Percentiles rank a stretch among this genome's conserved stretches.
Evolutionary conservation across 2,329 filamentous ascomycete species (phyloP).

Genomic region (Cercospora sojina): DNA sequence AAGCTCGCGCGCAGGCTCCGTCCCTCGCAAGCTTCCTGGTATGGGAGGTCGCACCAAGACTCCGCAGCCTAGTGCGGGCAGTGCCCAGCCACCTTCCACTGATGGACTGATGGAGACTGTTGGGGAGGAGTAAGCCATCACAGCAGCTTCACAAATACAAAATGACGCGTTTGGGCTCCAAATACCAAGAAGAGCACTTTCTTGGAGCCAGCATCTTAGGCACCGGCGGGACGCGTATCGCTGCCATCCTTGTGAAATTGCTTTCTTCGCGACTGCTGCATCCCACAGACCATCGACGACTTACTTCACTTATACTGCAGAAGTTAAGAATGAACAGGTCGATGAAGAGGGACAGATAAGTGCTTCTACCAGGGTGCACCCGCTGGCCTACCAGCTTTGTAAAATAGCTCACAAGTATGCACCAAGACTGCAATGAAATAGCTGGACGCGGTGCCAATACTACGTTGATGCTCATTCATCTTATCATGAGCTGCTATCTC

Average conservation of each 20-base stretch:
- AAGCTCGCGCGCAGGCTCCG: conserved; percentile 17
- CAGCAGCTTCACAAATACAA: background rate
- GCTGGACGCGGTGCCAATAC: background rate
- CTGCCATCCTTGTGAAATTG: background rate
- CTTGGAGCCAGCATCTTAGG: background rate
- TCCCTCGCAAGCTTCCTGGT: conserved; percentile 5
- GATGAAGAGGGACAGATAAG: background rate
- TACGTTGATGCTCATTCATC: background rate
- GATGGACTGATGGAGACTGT: conserved; percentile 11
- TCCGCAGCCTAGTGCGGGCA: conserved; percentile 17
- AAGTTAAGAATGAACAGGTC: background rate
- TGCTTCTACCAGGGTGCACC: background rate
- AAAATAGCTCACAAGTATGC: conserved; percentile 2
- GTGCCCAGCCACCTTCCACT: background rate
- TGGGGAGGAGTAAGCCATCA: conserved; percentile 10
- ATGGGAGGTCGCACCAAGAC: conserved; percentile 19
- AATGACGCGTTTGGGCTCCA: background rate
- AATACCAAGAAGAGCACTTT: background rate
- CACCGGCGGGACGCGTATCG: background rate
- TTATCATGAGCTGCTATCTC: background rate
- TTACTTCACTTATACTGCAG: background rate
- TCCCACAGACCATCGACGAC: background rate
- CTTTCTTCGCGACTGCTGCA: background rate
- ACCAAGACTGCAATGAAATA: background rate
- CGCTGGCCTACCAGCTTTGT: background rate